These are phyloP conservation scores for Rhizopogon roseolus DNA, from an alignment of 768 basidiomycete species.

Conservation along the genomic window DNA sequence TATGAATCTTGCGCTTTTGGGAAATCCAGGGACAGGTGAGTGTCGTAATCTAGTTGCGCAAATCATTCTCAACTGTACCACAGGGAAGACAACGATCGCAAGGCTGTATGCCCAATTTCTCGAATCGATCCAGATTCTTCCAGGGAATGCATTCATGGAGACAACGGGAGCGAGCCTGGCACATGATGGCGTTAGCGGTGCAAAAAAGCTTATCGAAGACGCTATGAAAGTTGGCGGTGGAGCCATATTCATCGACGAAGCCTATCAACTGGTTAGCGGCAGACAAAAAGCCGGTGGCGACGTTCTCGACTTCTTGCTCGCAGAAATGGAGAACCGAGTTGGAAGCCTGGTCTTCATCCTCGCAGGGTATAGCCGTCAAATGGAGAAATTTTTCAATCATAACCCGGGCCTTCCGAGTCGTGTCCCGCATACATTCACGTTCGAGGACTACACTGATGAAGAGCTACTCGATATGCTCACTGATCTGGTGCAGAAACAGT, in stretches of 20 bases:
- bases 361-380: slow-evolving; percentile 59
- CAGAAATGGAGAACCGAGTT: slow-evolving; percentile 63
- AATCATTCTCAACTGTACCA: background rate
- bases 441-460: slow-evolving; percentile 49
- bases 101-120: slow-evolving; percentile 55
- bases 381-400: slow-evolving; percentile 69
- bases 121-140: slow-evolving; percentile 42
- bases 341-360: slow-evolving; percentile 59
- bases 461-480: slow-evolving; percentile 49
- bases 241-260: slow-evolving; percentile 59
- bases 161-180: slow-evolving; percentile 53
- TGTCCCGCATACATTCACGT: slow-evolving; percentile 50
- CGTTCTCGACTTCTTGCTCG: slow-evolving; percentile 59
- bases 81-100: slow-evolving; percentile 64
- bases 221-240: slow-evolving; percentile 50
- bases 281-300: slow-evolving; percentile 41
- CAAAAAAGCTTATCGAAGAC: slow-evolving; percentile 42
- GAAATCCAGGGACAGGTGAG: slow-evolving; percentile 67
- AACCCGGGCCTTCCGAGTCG: slow-evolving; percentile 60
- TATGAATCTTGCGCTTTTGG: slow-evolving; percentile 53
- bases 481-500: slow-evolving; percentile 37
- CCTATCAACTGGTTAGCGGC: slow-evolving; percentile 51
- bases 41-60: background rate
- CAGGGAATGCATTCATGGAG: slow-evolving; percentile 46
- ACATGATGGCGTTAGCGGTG: slow-evolving; percentile 44